A percentile compares a stretch with the other conserved stretches of the same genome.
These are phyloP conservation scores for Lepidopterella palustris DNA, from an alignment of 495 filamentous ascomycete species.

Conservation along the genomic window DNA sequence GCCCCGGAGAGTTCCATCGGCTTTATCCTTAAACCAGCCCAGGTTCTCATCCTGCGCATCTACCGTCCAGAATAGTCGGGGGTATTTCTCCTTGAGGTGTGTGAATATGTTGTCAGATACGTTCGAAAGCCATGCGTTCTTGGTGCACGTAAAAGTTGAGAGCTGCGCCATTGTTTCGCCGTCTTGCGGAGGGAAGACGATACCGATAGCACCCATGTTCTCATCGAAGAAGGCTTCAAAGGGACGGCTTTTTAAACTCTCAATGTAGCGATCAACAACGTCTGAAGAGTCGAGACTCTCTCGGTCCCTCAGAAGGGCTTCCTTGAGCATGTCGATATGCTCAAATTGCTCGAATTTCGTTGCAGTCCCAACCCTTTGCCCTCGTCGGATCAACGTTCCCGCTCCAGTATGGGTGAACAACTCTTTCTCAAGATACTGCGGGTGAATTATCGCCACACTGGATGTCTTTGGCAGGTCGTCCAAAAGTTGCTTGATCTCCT, in stretches of 20 bases:
- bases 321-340: constrained; percentile 68
- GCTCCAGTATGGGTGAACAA: constrained; percentile 94
- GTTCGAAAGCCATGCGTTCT: constrained; percentile 91
- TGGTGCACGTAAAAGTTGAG: constrained; percentile 91
- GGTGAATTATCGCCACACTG: constrained; percentile 96
- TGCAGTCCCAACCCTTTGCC: constrained; percentile 79
- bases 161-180: constrained; percentile 61
- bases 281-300: constrained; percentile 76
- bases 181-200: constrained; percentile 68
- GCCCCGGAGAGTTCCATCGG: constrained; percentile 79
- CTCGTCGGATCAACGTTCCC: constrained; percentile 87
- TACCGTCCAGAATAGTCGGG: constrained; percentile 93
- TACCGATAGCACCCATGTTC: constrained; percentile 91
- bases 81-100: constrained; percentile 84
- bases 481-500: constrained; percentile 93
- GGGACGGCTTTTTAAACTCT: constrained; percentile 63
- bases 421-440: constrained; percentile 89
- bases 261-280: constrained; percentile 80
- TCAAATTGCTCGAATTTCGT: constrained; percentile 70
- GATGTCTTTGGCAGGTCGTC: constrained; percentile 81
- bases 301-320: constrained; percentile 76
- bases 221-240: constrained; percentile 97
- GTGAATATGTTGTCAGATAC: constrained; percentile 97
- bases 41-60: constrained; percentile 95
- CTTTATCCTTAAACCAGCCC: constrained; percentile 98